Evolutionary conservation across 2,329 filamentous ascomycete genomes (phyloP), one percentile per base, ranked within the genome.

Genomic region (Phialophora chinensis): DNA sequence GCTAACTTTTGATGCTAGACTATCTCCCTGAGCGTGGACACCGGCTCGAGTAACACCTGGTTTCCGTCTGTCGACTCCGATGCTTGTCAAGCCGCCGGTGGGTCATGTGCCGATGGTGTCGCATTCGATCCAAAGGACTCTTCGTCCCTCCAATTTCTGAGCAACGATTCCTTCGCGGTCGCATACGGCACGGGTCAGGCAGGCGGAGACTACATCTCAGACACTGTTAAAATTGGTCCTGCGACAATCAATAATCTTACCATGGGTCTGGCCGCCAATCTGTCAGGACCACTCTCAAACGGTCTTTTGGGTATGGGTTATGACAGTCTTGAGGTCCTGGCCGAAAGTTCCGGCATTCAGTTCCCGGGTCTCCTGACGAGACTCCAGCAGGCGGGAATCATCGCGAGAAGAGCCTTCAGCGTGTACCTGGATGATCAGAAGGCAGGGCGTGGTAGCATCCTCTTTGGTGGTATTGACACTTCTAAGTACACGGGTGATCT

Each of bases 381-480:
- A 71, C 83, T 94, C 75, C 82, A 86, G 23, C 75, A 84, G 23
- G 84, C 90, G 71, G 86, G 73, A 5, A 44, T 71, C 23, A 76
- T 75, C 53, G 86, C 86, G 70, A 85, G 87, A 64, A 75, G 86
- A 10, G 72, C 70, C 50, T 72, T 72, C 60, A 68, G 71, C 52
- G 64, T 76, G 12, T 76, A 73, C 71, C 62, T 80, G 56, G 81
- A 84, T 71, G 80, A 84, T 73, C 74, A 80, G 17, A 82, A 86
- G 63, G 83, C 90, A 0, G 88, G 83, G 65, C 88, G 84, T 1
- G 91, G 91, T 44, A 89, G 81, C 72, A 89, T 93, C 66, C 80
- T 94, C 1, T 94, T 94, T 71, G 91, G 91, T 49, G 91, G 90
- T n/a, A 87, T 93, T 66, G 91, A 94, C 75, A 90, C 87, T 0